These are phyloP conservation scores for Ganoderma resinaceum DNA, from an alignment of 1,284 basidiomycete species.

Conservation along the genomic window DNA sequence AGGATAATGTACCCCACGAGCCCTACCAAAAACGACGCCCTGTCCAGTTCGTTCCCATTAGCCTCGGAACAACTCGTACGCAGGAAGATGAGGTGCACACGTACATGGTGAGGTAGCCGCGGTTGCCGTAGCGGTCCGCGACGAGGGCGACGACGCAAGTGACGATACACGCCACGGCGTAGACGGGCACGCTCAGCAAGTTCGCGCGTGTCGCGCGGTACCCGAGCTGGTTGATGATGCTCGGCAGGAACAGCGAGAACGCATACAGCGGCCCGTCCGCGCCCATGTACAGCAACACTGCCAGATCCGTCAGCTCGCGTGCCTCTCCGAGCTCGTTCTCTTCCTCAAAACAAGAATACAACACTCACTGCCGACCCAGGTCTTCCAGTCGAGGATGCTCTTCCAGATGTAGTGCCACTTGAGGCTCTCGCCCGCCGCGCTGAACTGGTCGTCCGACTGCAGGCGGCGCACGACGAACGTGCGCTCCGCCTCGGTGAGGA, in stretches of 20 bases:
- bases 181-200: constrained; percentile 74
- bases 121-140: constrained; percentile 64
- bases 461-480: constrained; percentile 71
- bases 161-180: constrained; percentile 67
- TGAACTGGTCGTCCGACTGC: constrained; percentile 75
- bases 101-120: constrained; percentile 70
- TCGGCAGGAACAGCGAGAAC: constrained; percentile 76
- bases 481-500: constrained; percentile 74
- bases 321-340: not conserved
- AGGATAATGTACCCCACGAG: constrained; percentile 74
- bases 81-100: constrained; percentile 32
- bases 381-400: constrained; percentile 76
- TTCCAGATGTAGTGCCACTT: constrained; percentile 66
- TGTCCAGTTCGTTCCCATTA: constrained; percentile 43
- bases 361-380: constrained; percentile 67
- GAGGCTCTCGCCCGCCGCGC: constrained; percentile 73
- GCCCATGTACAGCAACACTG: constrained; percentile 65
- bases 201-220: constrained; percentile 78
- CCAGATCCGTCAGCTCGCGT: not conserved
- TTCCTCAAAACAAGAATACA: not conserved
- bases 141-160: constrained; percentile 69
- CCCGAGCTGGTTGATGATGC: constrained; percentile 71
- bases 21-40: constrained; percentile 42
- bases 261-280: constrained; percentile 73
- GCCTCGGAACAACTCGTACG: not conserved